Evolutionary conservation across 805 yeast genomes (phyloP), one percentile per base, ranked within the genome.

Genomic region (Kluyveromyces nonfermentans): DNA sequence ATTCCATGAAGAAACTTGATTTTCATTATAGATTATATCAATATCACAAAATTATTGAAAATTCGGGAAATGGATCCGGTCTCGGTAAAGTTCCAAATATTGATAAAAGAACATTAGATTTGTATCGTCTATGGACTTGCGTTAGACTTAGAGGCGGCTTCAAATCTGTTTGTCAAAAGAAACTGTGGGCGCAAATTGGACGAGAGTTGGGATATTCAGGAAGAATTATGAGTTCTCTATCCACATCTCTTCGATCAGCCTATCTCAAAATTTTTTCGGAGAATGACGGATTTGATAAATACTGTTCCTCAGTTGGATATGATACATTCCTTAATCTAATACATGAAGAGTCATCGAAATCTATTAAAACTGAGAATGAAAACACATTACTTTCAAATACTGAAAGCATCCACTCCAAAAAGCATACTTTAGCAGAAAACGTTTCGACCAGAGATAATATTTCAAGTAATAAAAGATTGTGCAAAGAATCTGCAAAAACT

Each of bases 181-280:
- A 83, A 54, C 67, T 77, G 37, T 86, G 95, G 96, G 87, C 87
- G 1, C 87, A 83, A 55, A 74, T 86, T 8, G 90, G 90, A 12
- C 69, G 88, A 43, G 95, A 85, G 52, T 64, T 86, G 40, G 94
- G 95, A 0, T 83, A 80, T 57, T 73, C 77, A 28, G 87, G 86
- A 2, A 73, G 78, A 51, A 78, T 80, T 41, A 79, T 81, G 75
- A 79, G 85, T 28, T 80, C 87, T 10, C 60, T 83, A 37, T 78
- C 86, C 12, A 74, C 87, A 14, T 74, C 87, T 1, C 64, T 84
- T 47, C 77, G 81, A 54, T 61, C 76, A 1, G 75, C 83, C 1
- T 81, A 80, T 53, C 69, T 71, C 46, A 71, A 73, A 47, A 64
- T 72, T 15, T 49, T 77, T 25, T 46, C 50, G 18, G 58, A 60